Evolutionary conservation across 139 green algal genomes (phyloP).

Genomic region (Micractinium sp.): DNA sequence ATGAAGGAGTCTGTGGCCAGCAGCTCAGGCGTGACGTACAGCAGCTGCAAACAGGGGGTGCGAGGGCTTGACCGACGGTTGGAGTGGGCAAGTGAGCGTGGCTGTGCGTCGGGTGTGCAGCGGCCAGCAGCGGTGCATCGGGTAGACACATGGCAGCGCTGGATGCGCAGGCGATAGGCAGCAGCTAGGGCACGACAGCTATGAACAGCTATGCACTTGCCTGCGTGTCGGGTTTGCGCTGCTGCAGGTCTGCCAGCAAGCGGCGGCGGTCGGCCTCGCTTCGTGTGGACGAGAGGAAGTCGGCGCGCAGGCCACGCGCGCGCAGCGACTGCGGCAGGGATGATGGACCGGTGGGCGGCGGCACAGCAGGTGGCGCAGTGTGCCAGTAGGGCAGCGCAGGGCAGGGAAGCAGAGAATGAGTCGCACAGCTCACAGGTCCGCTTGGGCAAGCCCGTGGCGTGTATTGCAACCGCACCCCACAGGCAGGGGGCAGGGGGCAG

Average conservation of each 20-base stretch:
- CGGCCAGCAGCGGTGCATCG: too few species aligned
- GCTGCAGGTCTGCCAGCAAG: slow-evolving; percentile 14
- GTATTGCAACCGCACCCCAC: too few species aligned
- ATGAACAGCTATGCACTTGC: background rate
- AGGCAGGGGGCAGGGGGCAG: background rate
- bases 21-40: slow-evolving; percentile 87
- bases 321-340: slow-evolving; percentile 5
- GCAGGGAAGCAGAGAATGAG: background rate
- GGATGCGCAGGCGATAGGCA: background rate
- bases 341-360: background rate
- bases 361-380: background rate
- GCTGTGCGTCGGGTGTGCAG: too few species aligned
- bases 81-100: too few species aligned
- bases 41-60: slow-evolving; percentile 55
- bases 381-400: background rate
- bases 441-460: too few species aligned
- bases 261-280: slow-evolving; percentile 9
- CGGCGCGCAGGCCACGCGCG: background rate
- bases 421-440: too few species aligned
- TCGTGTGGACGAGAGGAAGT: slow-evolving; percentile 6
- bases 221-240: slow-evolving; percentile 6
- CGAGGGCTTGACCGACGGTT: too few species aligned
- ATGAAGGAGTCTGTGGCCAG: slow-evolving; percentile 39
- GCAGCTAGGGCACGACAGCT: background rate
- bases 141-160: too few species aligned